Evolutionary conservation across 345 rosid genomes (phyloP).

Genomic region (Salix viminalis): DNA sequence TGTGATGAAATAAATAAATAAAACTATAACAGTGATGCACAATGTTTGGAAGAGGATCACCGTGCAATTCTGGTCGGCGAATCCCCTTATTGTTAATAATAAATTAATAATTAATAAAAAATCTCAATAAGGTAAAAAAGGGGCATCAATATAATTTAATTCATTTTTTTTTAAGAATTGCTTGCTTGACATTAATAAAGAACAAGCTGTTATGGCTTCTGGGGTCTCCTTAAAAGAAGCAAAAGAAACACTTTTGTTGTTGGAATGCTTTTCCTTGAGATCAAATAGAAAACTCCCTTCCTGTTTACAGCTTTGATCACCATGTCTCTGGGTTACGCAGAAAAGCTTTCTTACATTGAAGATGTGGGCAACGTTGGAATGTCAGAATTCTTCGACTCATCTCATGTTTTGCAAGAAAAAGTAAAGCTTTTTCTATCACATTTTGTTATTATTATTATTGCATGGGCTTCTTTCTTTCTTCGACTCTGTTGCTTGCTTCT

Average conservation of each 20-base stretch:
- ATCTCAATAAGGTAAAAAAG: too few relatives aligned
- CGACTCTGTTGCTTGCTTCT: not conserved
- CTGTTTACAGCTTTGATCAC: not conserved
- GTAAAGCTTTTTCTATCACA: constrained; percentile 28
- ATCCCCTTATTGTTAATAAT: too few relatives aligned
- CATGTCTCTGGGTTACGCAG: constrained; percentile 98
- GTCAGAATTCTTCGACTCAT: constrained; percentile 82
- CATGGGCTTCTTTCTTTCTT: not conserved
- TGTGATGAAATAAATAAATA: too few relatives aligned
- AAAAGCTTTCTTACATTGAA: constrained; percentile 97
- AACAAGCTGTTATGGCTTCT: too few relatives aligned
- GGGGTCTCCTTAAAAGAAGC: constrained; percentile 49
- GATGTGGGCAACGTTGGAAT: constrained; percentile 98
- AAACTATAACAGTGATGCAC: too few relatives aligned
- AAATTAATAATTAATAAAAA: too few relatives aligned
- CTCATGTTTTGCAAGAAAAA: constrained; percentile 69
- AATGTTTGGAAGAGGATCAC: too few relatives aligned
- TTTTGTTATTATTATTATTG: not conserved
- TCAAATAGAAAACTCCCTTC: not conserved
- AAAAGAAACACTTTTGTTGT: constrained; percentile 9
- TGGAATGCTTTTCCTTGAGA: not conserved
- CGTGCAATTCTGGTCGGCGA: too few relatives aligned
- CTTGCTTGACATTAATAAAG: too few relatives aligned
- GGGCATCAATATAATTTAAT: too few relatives aligned
- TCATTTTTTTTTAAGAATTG: too few relatives aligned